Evolutionary conservation across 2,329 filamentous ascomycete species (phyloP), one percentile per base, ranked within the genome.

Genomic region (Apiospora hydei): DNA sequence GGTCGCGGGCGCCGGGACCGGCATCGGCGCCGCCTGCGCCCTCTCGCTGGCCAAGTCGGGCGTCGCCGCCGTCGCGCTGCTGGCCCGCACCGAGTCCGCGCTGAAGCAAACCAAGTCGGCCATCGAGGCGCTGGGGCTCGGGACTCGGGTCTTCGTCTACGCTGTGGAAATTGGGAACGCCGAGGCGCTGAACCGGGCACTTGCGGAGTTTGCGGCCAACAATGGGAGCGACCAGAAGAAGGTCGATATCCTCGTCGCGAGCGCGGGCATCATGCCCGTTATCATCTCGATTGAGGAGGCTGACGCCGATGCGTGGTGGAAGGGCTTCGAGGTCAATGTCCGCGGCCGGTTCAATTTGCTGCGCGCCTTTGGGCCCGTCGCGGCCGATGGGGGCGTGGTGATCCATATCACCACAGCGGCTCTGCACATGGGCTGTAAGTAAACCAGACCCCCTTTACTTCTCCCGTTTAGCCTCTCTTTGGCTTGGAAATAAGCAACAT

Each of bases 1-100:
- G 43, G 85, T 89, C 67, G 89, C 88, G 0, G 88, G 87, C n/a
- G 88, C 87, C 21, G 87, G 87, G 6, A 84, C 85, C 67, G 86
- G 86, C 0, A 84, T 88, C 67, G 86, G 86, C 0, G 83, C 82
- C n/a, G 83, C 81, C 0, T 84, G 86, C 72, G 81, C 84, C 21
- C 78, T 77, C 38, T 79, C 80, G 57, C 85, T 85, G 78, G 85
- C 85, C 8, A 71, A 71, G 6, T 78, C 78, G 1, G 78, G 83
- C 72, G 83, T 85, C 6, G 85, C 87, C 1, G 85, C 84, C 68
- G 82, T 91, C 6, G 84, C 90, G 57, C 82, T 91, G 4, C 69
- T 82, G 0, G 82, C 80, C 3, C 81, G 83, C 43, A 77, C 73
- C 1, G 51, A 69, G 2, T 26, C 70, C 1, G 70, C 75, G 3